Conservation (phyloP, 352 stramenopile genomes). For the Globisporangium rhizosaccharum region DNA sequence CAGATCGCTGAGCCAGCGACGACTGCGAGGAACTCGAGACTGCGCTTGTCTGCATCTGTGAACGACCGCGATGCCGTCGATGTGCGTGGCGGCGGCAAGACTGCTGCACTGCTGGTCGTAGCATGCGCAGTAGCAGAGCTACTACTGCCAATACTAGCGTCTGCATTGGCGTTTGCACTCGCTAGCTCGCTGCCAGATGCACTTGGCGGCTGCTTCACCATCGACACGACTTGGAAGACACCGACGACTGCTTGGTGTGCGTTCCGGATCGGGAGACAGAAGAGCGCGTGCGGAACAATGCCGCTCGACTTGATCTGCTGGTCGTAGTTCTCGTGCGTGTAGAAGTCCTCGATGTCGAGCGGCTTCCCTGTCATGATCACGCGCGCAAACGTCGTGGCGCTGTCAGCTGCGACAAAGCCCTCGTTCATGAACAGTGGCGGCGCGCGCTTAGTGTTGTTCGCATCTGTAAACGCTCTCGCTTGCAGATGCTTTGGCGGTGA, state of each 20-base stretch:
- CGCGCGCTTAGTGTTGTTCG: slow-evolving; percentile 7
- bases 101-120: not conserved
- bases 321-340: slow-evolving; percentile 53
- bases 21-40: slow-evolving; percentile 30
- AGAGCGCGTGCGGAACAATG: slow-evolving; percentile 34
- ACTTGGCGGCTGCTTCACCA: slow-evolving; percentile 8
- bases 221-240: slow-evolving; percentile 38
- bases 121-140: not conserved
- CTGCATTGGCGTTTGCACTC: not conserved
- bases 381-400: slow-evolving; percentile 53
- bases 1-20: slow-evolving; percentile 59
- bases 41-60: slow-evolving; percentile 26
- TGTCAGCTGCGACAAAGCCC: slow-evolving; percentile 50
- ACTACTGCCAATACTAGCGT: not conserved
- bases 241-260: slow-evolving; percentile 55
- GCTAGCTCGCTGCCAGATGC: not conserved
- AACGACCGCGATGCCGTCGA: slow-evolving; percentile 17
- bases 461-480: not conserved
- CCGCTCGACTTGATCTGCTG: slow-evolving; percentile 30
- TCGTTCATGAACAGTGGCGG: slow-evolving; percentile 35
- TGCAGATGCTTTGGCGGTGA: not conserved
- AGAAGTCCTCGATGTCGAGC: slow-evolving; percentile 49
- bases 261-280: slow-evolving; percentile 66
- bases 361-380: slow-evolving; percentile 60
- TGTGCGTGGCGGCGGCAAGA: not conserved